Base-by-base conservation (phyloP, 441 rosid species). In the Brassica hybrid region DNA sequence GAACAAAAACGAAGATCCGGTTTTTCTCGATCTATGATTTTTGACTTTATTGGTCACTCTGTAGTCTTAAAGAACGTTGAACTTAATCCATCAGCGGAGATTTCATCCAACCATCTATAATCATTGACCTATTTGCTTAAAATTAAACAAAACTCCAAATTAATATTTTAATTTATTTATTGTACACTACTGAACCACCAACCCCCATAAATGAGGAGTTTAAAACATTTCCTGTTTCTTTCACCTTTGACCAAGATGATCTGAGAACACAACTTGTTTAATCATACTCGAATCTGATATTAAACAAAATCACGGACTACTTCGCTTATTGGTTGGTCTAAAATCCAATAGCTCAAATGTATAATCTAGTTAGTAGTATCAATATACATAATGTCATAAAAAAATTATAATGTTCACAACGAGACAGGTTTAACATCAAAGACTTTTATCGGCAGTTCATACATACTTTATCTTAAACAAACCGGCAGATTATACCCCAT, bases 221-320 rank as follows among this genome's bases (percentile, higher is more conserved):
- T 23, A 41, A 30, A 65, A 18, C 52, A 57, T 27, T 77, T 77
- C 30, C 54, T 41, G 52, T 65, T 71, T 43, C 67, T 71, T 57
- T 71, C 80, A 65, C 66, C 2, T 65, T 65, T 77, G 76, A 77
- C 80, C 54, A 58, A 3, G 59, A 32, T 71, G 72, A 77, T 32
- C 62, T 57, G 41, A 57, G 59, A 43, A 32, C 63, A 78, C 63
- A 78, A 67, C 65, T 68, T 73, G 65, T 61, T 48, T 30, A 58
- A 73, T 67, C 78, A 67, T 73, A 61, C 71, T 62, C 70, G 6
- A 54, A 23, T 73, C 7, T 60, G 16, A 60, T 43, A 13, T 43
- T 19, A 17, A 25, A 48, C 73, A 67, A 67, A 72, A 48, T 78
- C 73, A 72, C 77, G 73, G 81, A 60, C 73, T 67, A 72, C 36